A percentile compares a stretch with the other conserved stretches of the same genome.
Conservation (phyloP, 345 rosid genomes). For the Melaleuca alternifolia region DNA sequence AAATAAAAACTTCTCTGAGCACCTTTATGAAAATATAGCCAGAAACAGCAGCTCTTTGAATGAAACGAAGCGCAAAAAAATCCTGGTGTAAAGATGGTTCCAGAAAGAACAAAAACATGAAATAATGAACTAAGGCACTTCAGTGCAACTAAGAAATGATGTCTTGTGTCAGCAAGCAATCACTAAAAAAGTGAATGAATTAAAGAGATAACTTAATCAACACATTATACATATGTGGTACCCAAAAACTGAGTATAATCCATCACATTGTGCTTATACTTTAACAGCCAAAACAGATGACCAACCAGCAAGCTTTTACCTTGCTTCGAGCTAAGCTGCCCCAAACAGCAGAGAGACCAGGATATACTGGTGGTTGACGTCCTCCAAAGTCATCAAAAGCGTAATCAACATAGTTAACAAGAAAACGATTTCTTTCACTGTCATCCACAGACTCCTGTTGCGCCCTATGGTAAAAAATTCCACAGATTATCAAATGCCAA, state of each 20-base stretch:
- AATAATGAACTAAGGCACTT: not conserved
- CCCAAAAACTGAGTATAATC: not conserved
- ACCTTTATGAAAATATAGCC: not conserved
- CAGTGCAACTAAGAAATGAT: not conserved
- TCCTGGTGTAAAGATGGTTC: not conserved
- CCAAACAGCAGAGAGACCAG: conserved; percentile 97
- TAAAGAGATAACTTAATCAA: not conserved
- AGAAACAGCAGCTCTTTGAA: not conserved
- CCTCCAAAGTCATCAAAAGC: conserved; percentile 99
- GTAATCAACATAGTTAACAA: conserved; percentile 87
- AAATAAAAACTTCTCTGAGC: no score
- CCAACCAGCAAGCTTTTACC: conserved; percentile 24
- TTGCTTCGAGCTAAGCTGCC: conserved; percentile 99
- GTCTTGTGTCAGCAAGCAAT: not conserved
- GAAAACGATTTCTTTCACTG: conserved; percentile 88
- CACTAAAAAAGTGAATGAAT: not conserved
- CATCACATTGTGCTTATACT: not conserved
- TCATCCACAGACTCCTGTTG: conserved; percentile 99
- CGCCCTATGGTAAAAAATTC: conserved; percentile 47
- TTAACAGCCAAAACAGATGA: not conserved
- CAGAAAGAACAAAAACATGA: not conserved
- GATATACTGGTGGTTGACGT: conserved; percentile 95
- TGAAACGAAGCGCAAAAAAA: not conserved
- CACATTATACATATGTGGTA: not conserved
- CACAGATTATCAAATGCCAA: not conserved